Conservation (phyloP, 306 rosid species). For the Gastrolobium villosum region DNA sequence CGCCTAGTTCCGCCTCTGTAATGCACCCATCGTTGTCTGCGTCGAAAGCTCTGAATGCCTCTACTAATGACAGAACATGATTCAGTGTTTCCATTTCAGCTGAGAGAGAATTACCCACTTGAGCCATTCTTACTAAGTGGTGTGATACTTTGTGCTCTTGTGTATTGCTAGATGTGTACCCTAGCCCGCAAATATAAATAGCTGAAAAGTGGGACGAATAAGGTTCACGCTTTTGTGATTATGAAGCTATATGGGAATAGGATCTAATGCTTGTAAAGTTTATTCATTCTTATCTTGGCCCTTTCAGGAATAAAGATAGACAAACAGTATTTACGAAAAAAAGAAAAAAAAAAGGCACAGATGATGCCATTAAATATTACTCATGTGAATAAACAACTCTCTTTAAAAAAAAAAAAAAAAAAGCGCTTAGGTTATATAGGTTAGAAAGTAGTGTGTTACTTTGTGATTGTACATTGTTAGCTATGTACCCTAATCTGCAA, state of each 20-base stretch:
- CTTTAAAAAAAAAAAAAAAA: no score
- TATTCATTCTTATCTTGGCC: slow-evolving; percentile 43
- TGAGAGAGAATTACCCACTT: slow-evolving; percentile 47
- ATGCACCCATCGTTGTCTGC: slow-evolving; percentile 71
- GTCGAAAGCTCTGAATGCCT: slow-evolving; percentile 77
- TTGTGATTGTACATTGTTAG: no score
- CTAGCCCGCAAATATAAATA: slow-evolving; percentile 37
- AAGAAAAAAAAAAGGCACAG: no score
- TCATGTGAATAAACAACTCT: no score
- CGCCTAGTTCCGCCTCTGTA: slow-evolving; percentile 67
- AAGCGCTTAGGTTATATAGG: no score
- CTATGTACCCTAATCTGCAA: no score
- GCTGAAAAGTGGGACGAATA: neutral
- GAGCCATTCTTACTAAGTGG: slow-evolving; percentile 52
- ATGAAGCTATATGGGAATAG: slow-evolving; percentile 21
- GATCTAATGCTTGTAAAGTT: slow-evolving; percentile 47
- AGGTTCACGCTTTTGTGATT: neutral
- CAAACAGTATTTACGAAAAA: neutral
- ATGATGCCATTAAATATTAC: no score
- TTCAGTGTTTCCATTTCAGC: slow-evolving; percentile 66
- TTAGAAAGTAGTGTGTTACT: no score
- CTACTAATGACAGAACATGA: slow-evolving; percentile 60
- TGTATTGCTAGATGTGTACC: neutral
- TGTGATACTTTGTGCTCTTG: neutral
- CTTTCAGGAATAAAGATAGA: slow-evolving; percentile 36